Evolutionary conservation across 495 filamentous ascomycete species (phyloP), one percentile per base, ranked within the genome.

Genomic region (Aspergillus ellipticus): DNA sequence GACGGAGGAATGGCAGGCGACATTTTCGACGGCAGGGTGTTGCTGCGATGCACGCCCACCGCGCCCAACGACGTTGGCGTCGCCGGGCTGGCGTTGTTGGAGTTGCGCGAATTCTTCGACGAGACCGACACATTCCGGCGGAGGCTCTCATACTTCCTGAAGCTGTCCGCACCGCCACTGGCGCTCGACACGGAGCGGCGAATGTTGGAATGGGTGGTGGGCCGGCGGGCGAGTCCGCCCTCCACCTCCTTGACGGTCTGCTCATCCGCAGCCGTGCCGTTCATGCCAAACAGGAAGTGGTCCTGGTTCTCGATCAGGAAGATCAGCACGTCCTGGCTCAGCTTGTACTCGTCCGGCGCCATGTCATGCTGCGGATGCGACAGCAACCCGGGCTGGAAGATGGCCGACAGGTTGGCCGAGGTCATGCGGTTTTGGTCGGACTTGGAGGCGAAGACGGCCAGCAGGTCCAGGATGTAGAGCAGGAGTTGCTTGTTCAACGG

Each of bases 221-320:
- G 66, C 17, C 74, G 74, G 26, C 87, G 83, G 4, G 85, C 77
- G 15, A 80, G 76, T 15, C 86, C 83, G 59, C 86, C 66, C 68
- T 94, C 85, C 29, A 96, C 86, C 62, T 95, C 89, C 65, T 87
- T 89, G 22, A 92, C 84, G 3, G 90, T 96, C 63, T 89, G 84
- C 64, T 92, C 89, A 67, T 96, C 92, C 6, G 89, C 88, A 5
- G 83, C 90, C 5, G 92, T 96, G 17, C 92, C 92, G 66, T 89
- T 87, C 92, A 97, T 97, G 15, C 92, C 92, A 49, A 97, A 92
- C 57, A 93, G 73, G 73, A 93, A 93, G 65, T 90, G 85, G 60
- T 92, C 83, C 66, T 97, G 92, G 62, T 99, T 96, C 67, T 97
- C 91, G 57, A 99, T 99, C 58, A 99, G 74, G 68, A 97, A 99